phyloP scores from a whole-genome alignment of 768 basidiomycete genomes.

The Tricholoma matsutake region DNA sequence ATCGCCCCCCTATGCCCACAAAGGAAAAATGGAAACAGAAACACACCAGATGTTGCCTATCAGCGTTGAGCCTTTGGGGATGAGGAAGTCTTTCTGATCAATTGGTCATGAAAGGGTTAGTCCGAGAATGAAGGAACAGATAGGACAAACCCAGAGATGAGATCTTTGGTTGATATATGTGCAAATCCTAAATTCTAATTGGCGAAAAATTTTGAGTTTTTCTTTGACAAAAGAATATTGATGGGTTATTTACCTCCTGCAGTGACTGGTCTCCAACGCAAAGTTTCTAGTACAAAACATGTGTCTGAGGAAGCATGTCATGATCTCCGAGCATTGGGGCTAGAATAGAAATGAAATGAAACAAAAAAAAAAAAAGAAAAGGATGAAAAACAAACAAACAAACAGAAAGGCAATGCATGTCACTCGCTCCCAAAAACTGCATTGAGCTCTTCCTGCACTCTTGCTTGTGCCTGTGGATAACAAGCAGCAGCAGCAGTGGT shows the following conservation, averaged over 20 bases:
- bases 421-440: slow-evolving; percentile 45
- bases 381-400: too few species aligned
- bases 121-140: slow-evolving; percentile 41
- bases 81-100: slow-evolving; percentile 37
- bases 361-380: not conserved
- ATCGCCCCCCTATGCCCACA: too few species aligned
- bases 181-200: slow-evolving; percentile 54
- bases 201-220: too few species aligned
- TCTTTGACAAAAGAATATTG: too few species aligned
- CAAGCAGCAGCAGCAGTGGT: slow-evolving; percentile 50
- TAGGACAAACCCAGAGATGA: slow-evolving; percentile 51
- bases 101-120: too few species aligned
- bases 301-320: slow-evolving; percentile 39
- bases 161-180: slow-evolving; percentile 62
- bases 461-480: slow-evolving; percentile 48
- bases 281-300: slow-evolving; percentile 51
- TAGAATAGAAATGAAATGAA: slow-evolving; percentile 15
- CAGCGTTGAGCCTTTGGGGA: slow-evolving; percentile 55
- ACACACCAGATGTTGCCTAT: slow-evolving; percentile 58
- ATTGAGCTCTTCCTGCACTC: slow-evolving; percentile 56
- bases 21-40: not conserved
- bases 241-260: slow-evolving; percentile 38
- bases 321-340: slow-evolving; percentile 41
- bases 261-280: slow-evolving; percentile 51
- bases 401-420: slow-evolving; percentile 26